Conservation (phyloP, 2,329 filamentous ascomycete species). For the Hypomyces perniciosus region DNA sequence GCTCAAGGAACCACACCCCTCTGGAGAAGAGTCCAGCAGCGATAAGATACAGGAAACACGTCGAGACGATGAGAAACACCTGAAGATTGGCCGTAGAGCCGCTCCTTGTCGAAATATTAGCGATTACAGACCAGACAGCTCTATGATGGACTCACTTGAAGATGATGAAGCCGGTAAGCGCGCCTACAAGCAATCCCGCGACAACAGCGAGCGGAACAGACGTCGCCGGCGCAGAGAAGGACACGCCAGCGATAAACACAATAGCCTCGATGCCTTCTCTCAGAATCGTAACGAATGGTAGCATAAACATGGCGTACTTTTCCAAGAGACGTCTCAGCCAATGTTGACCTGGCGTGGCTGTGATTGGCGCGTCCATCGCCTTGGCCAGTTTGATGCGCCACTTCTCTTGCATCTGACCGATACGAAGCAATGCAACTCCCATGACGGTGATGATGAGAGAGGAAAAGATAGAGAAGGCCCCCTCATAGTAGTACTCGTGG, state of each 20-base stretch:
- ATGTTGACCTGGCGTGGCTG: conserved; percentile 23
- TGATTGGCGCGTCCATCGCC: conserved; percentile 47
- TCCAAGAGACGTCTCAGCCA: conserved; percentile 48
- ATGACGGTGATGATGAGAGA: conserved; percentile 66
- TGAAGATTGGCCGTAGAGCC: conserved; percentile 40
- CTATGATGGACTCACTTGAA: conserved; percentile 36
- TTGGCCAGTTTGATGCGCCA: conserved; percentile 68
- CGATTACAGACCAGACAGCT: too few species aligned
- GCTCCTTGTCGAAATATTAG: conserved; percentile 12
- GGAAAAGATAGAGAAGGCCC: conserved; percentile 64
- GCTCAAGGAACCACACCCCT: conserved; percentile 66
- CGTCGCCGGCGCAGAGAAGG: conserved; percentile 59
- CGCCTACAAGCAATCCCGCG: conserved; percentile 57
- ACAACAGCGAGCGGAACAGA: conserved; percentile 67
- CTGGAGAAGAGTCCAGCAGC: conserved; percentile 74
- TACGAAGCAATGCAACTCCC: conserved; percentile 66
- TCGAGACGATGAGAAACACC: conserved; percentile 70
- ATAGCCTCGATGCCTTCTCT: conserved; percentile 73
- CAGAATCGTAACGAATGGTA: conserved; percentile 73
- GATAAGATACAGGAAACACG: conserved; percentile 74
- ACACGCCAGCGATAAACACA: conserved; percentile 73
- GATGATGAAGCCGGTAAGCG: conserved; percentile 59
- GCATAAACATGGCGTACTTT: conserved; percentile 70
- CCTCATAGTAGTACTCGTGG: conserved; percentile 65
- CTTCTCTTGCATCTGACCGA: conserved; percentile 71